Evolutionary conservation across 2,329 filamentous ascomycete species (phyloP).

Genomic region (Fusarium sororula): DNA sequence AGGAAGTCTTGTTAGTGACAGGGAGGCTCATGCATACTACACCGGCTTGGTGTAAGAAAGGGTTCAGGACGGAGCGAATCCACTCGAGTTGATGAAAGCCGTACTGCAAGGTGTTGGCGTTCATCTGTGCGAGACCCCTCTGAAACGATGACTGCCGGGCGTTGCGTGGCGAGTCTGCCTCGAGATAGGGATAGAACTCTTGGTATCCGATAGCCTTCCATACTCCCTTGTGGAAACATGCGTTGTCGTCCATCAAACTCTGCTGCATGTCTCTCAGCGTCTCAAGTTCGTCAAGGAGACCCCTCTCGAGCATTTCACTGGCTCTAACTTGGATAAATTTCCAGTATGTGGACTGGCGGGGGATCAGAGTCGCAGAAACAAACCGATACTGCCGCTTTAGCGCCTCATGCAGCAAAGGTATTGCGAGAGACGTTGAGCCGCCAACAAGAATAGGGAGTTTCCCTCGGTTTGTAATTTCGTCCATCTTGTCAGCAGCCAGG

Average conservation of each 20-base stretch:
- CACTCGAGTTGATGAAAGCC: background rate
- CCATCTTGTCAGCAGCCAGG: background rate
- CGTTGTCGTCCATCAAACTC: background rate
- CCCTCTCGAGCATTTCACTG: background rate
- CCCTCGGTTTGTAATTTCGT: background rate
- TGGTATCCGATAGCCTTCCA: background rate
- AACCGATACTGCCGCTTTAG: background rate
- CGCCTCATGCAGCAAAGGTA: background rate
- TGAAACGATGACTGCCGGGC: background rate
- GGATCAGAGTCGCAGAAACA: background rate
- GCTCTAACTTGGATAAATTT: background rate
- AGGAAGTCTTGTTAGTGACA: background rate
- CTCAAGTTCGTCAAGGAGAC: background rate
- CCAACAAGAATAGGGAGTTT: background rate
- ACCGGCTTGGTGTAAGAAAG: background rate
- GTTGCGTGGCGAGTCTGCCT: background rate
- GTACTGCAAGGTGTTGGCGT: background rate
- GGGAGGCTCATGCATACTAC: background rate
- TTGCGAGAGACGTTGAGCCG: accelerated
- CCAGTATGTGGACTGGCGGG: background rate
- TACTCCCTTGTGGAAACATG: background rate
- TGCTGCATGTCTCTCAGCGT: background rate
- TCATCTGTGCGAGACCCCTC: background rate
- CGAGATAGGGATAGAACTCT: background rate
- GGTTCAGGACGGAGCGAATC: background rate